Percentiles rank a stretch among this genome's conserved stretches.
phyloP scores from a whole-genome alignment of 352 stramenopile species.

The Achlya hypogyna region DNA sequence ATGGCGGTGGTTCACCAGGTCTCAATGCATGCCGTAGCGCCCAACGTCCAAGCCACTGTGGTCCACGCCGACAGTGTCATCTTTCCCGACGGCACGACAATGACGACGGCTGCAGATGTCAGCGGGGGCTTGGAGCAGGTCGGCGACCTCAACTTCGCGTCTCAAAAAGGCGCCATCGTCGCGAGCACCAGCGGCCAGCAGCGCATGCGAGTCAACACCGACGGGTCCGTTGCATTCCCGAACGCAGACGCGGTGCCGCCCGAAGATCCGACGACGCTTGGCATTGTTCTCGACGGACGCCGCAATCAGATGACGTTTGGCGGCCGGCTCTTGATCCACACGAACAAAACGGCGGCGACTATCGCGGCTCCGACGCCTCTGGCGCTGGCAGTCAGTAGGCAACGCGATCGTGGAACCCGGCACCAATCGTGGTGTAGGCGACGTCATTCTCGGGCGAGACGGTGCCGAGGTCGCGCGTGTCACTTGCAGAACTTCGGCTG shows the following conservation, averaged over 20 bases:
- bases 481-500: background rate
- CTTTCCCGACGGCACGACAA: constrained; percentile 65
- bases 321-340: constrained; percentile 30
- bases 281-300: constrained; percentile 41
- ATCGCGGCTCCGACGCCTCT: constrained; percentile 35
- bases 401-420: background rate
- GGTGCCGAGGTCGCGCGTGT: background rate
- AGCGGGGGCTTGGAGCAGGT: constrained; percentile 66
- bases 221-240: constrained; percentile 38
- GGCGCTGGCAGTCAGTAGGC: constrained; percentile 40
- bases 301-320: constrained; percentile 31
- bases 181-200: constrained; percentile 52
- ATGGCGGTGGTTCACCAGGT: background rate
- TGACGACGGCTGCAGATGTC: constrained; percentile 71
- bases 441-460: constrained; percentile 9
- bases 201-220: constrained; percentile 43
- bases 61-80: constrained; percentile 51
- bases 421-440: constrained; percentile 1
- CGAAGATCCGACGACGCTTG: constrained; percentile 33
- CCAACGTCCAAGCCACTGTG: constrained; percentile 53
- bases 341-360: constrained; percentile 35
- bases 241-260: constrained; percentile 27
- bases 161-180: constrained; percentile 47
- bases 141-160: constrained; percentile 68
- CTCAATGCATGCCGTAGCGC: constrained; percentile 27